phyloP scores from a whole-genome alignment of 192 early-diverging fungal genomes.

The Cladochytrium replicatum region DNA sequence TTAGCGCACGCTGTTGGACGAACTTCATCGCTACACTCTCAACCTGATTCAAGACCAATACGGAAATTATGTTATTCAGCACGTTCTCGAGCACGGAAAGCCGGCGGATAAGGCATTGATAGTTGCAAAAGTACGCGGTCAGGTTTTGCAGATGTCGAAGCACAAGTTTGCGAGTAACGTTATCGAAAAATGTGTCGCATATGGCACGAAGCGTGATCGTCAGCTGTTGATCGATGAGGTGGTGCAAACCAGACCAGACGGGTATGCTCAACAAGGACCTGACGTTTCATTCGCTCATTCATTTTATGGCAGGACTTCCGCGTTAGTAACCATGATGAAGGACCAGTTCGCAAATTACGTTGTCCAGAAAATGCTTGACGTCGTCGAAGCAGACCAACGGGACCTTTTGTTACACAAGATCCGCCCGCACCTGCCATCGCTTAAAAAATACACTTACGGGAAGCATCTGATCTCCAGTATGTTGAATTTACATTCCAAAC shows the following conservation, averaged over 20 bases:
- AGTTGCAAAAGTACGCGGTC: constrained; percentile 80
- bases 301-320: constrained; percentile 56
- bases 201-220: constrained; percentile 78
- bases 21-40: constrained; percentile 85
- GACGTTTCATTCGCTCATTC: no score
- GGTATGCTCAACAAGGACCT: constrained; percentile 33
- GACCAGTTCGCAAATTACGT: constrained; percentile 99
- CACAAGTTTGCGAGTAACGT: constrained; percentile 99
- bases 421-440: constrained; percentile 77
- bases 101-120: constrained; percentile 79
- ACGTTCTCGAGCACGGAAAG: constrained; percentile 90
- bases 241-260: constrained; percentile 71
- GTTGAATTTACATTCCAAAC: no score
- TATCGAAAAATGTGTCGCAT: constrained; percentile 96
- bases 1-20: constrained; percentile 76
- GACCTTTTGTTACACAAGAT: constrained; percentile 83
- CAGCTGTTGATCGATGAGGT: constrained; percentile 90
- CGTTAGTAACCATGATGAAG: constrained; percentile 96
- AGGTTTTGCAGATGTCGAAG: constrained; percentile 85
- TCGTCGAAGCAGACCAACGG: constrained; percentile 81
- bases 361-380: constrained; percentile 98
- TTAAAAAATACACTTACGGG: constrained; percentile 97
- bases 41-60: constrained; percentile 97
- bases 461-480: constrained; percentile 84
- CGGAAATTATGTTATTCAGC: constrained; percentile 99